Conservation (phyloP, 2,329 filamentous ascomycete genomes). For the Pseudopithomyces chartarum region DNA sequence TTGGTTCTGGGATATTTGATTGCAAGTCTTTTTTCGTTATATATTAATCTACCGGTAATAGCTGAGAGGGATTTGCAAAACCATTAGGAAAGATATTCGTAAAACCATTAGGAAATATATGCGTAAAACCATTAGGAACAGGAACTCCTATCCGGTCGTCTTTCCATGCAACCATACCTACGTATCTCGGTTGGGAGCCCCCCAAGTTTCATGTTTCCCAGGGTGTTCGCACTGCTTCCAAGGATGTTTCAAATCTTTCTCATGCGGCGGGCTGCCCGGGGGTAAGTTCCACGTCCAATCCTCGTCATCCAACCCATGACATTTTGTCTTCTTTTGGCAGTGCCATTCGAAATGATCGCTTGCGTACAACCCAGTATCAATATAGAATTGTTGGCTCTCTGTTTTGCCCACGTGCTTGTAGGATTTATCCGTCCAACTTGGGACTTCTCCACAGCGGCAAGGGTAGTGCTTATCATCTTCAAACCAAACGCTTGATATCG, state of each 20-base stretch:
- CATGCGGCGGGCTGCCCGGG: background rate
- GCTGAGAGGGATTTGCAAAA: too few species aligned
- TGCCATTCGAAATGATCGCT: slow-evolving; percentile 15
- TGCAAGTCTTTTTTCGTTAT: too few species aligned
- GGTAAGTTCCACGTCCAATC: background rate
- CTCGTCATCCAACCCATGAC: background rate
- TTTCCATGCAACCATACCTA: too few species aligned
- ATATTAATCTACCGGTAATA: too few species aligned
- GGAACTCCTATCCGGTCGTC: too few species aligned
- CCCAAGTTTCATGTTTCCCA: too few species aligned
- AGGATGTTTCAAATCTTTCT: background rate
- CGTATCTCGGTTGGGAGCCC: too few species aligned
- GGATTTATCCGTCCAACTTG: slow-evolving; percentile 6
- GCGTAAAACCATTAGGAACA: too few species aligned
- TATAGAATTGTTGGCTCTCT: slow-evolving; percentile 11
- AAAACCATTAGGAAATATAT: too few species aligned
- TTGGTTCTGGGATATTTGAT: too few species aligned
- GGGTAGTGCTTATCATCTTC: slow-evolving; percentile 16
- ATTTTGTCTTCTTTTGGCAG: slow-evolving; percentile 9
- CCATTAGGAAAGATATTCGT: too few species aligned
- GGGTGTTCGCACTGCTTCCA: background rate
- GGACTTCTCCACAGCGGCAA: slow-evolving; percentile 24
- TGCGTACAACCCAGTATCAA: slow-evolving; percentile 3
- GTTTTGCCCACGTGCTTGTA: slow-evolving; percentile 6
- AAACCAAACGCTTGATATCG: background rate